Evolutionary conservation across 192 early-diverging fungal species (phyloP).

Genomic region (Backusella psychrophila): DNA sequence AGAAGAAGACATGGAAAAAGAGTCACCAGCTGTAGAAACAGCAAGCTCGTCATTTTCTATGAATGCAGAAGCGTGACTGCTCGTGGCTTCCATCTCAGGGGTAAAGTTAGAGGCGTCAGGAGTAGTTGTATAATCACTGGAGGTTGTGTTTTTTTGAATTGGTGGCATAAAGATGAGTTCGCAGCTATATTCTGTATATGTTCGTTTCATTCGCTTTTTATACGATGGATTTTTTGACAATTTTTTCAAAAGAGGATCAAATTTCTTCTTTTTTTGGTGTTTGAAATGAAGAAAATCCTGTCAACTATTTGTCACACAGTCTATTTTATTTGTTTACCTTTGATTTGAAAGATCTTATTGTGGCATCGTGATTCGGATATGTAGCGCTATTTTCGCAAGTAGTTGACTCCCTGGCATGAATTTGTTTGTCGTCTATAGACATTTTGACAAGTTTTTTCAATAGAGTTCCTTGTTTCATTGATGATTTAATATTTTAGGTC

Average conservation of each 20-base stretch:
- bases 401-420: not conserved
- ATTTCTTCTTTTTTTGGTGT: not conserved
- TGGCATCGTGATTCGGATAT: not conserved
- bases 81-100: slow-evolving; percentile 3
- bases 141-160: not conserved
- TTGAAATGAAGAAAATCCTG: not conserved
- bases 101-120: slow-evolving; percentile 1
- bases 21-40: not conserved
- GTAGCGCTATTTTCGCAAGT: not conserved
- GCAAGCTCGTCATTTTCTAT: not conserved
- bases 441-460: not conserved
- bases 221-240: not conserved
- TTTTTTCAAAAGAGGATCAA: not conserved
- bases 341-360: not conserved
- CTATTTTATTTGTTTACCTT: not conserved
- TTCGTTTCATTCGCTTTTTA: not conserved
- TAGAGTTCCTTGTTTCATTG: not conserved
- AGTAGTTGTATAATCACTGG: not conserved
- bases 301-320: not conserved
- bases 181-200: not conserved
- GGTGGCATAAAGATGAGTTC: slow-evolving; percentile 4
- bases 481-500: not conserved
- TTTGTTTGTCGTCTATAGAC: not conserved
- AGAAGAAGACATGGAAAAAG: slow-evolving; percentile 7
- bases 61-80: not conserved